Percentiles rank a stretch among this genome's conserved stretches.
phyloP scores from a whole-genome alignment of 345 rosid species.

The Psidium guajava region DNA sequence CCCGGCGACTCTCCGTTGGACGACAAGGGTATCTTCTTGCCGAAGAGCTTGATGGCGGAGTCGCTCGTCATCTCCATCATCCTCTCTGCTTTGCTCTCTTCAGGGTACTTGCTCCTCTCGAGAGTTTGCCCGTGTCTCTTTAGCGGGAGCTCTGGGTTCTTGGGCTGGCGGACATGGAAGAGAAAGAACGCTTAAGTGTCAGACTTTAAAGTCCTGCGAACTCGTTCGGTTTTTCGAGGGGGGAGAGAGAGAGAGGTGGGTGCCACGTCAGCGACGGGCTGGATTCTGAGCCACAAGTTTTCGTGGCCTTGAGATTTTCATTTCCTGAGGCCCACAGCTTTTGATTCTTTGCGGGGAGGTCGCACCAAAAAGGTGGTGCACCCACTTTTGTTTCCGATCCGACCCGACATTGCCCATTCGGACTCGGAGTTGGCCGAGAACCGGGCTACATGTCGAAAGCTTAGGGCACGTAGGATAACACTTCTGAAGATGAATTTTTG shows the following conservation, averaged over 20 bases:
- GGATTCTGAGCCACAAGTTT: conserved; percentile 87
- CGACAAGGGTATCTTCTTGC: conserved; percentile 49
- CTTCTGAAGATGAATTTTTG: too few relatives aligned
- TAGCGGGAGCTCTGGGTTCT: neutral
- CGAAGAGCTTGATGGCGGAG: conserved; percentile 72
- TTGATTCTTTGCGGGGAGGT: neutral
- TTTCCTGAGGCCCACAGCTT: neutral
- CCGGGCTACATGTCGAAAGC: too few relatives aligned
- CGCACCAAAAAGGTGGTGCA: neutral
- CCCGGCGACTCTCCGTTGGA: conserved; percentile 4
- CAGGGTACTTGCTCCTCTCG: neutral
- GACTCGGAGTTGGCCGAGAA: neutral
- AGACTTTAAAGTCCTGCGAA: neutral
- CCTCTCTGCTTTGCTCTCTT: conserved; percentile 10
- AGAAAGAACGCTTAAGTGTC: neutral
- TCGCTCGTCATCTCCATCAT: conserved; percentile 12
- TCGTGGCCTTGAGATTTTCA: conserved; percentile 51
- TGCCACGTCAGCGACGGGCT: conserved; percentile 57
- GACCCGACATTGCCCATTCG: neutral
- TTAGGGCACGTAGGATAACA: too few relatives aligned
- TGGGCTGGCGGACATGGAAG: neutral
- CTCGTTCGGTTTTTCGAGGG: neutral
- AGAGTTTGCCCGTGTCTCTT: neutral
- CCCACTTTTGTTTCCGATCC: neutral
- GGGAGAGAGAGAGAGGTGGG: conserved; percentile 42